A percentile compares a stretch with the other conserved stretches of the same genome.
These are phyloP conservation scores for Chlamydomonas schloesseri DNA, from an alignment of 139 green algal species.

Conservation along the genomic window DNA sequence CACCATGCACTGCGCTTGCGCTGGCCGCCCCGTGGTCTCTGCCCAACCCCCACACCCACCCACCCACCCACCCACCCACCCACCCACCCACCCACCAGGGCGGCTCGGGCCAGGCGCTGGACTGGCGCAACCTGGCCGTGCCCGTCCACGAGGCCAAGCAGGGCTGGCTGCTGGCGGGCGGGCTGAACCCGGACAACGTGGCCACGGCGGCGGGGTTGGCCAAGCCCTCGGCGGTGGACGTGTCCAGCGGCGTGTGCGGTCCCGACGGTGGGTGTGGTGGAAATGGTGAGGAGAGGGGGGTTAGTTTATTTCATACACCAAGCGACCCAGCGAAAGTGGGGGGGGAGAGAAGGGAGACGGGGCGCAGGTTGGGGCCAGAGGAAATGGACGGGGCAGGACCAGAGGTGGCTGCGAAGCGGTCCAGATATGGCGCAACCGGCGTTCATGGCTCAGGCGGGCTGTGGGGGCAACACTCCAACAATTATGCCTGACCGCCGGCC, in stretches of 20 bases:
- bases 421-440: too few relatives aligned
- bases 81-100: too few relatives aligned
- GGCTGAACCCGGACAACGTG: conserved; percentile 80
- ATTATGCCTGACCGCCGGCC: not conserved
- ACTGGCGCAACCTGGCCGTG: conserved; percentile 71
- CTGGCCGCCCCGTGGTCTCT: too few relatives aligned
- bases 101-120: conserved; percentile 75
- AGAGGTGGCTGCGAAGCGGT: not conserved
- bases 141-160: conserved; percentile 16
- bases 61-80: too few relatives aligned
- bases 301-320: not conserved
- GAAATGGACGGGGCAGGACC: too few relatives aligned
- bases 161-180: conserved; percentile 88
- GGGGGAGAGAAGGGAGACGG: not conserved
- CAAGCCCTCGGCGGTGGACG: conserved; percentile 79
- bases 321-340: not conserved
- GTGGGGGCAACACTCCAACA: too few relatives aligned
- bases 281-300: not conserved
- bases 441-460: too few relatives aligned
- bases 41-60: too few relatives aligned
- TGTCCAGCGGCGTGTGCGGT: conserved; percentile 84
- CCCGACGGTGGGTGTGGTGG: conserved; percentile 59
- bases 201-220: conserved; percentile 68
- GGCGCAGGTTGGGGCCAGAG: not conserved
- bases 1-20: too few relatives aligned